Evolutionary conservation across 2,329 filamentous ascomycete genomes (phyloP).

Genomic region (Penicillium rolfsii): DNA sequence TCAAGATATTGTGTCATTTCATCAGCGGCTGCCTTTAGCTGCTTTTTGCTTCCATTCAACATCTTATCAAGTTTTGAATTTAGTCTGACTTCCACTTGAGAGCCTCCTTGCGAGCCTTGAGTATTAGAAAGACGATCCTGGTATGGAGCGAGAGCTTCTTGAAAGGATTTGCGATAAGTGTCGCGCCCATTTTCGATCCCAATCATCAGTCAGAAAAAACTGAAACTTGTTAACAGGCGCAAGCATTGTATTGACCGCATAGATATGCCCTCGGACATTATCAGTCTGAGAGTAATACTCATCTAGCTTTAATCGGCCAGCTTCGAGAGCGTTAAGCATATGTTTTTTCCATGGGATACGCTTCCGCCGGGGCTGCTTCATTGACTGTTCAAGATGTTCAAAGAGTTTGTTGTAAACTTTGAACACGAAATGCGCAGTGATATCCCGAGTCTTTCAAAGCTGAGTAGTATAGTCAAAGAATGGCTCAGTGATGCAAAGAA

Average conservation of each 20-base stretch:
- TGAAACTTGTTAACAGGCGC: conserved; percentile 1
- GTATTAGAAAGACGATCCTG: background rate
- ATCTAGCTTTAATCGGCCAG: conserved; percentile 13
- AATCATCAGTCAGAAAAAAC: conserved; percentile 8
- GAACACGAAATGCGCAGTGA: background rate
- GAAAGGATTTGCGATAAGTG: background rate
- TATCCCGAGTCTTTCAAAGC: background rate
- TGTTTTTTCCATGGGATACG: conserved; percentile 16
- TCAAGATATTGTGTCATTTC: conserved; percentile 14
- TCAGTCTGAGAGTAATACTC: conserved; percentile 25
- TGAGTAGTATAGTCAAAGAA: background rate
- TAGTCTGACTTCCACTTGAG: background rate
- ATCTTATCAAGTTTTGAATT: conserved; percentile 1
- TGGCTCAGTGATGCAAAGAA: background rate
- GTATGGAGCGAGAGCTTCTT: background rate
- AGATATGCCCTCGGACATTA: conserved; percentile 20
- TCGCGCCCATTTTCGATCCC: conserved; percentile 4
- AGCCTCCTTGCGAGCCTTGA: background rate
- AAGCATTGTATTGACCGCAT: background rate
- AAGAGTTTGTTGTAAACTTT: conserved; percentile 1
- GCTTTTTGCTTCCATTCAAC: background rate
- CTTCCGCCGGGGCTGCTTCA: conserved; percentile 14
- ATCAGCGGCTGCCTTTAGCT: background rate
- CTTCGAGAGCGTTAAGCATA: conserved; percentile 16
- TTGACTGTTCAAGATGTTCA: background rate